Percentiles rank a stretch among this genome's conserved stretches.
These are phyloP conservation scores for Stygiomarasmius scandens DNA, from an alignment of 1,284 basidiomycete species.

Conservation along the genomic window DNA sequence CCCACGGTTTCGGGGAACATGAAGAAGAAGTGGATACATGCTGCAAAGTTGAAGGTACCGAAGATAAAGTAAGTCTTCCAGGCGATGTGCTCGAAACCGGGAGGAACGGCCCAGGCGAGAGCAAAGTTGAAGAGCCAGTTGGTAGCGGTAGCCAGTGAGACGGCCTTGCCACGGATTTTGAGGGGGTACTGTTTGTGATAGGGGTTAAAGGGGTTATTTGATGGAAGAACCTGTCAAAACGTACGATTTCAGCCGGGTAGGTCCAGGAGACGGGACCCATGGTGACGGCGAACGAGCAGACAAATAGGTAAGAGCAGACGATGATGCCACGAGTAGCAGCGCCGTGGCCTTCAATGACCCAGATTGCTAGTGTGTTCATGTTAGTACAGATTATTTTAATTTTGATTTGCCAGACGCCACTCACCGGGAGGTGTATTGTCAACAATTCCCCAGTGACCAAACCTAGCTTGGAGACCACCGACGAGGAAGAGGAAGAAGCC, in stretches of 20 bases:
- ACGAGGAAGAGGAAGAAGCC: conserved; percentile 78
- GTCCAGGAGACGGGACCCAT: conserved; percentile 78
- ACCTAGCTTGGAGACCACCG: conserved; percentile 71
- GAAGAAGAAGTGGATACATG: conserved; percentile 70
- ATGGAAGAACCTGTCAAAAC: conserved; percentile 25
- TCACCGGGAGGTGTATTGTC: conserved; percentile 40
- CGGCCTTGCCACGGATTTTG: conserved; percentile 74
- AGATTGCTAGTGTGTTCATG: conserved; percentile 37
- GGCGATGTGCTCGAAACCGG: conserved; percentile 52
- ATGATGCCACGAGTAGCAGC: conserved; percentile 69
- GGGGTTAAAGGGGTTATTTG: background rate
- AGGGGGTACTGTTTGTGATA: conserved; percentile 53
- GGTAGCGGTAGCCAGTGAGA: conserved; percentile 58
- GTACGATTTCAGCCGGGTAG: conserved; percentile 62
- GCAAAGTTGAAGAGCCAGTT: conserved; percentile 80
- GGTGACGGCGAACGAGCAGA: conserved; percentile 75
- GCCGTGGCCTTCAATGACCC: conserved; percentile 63
- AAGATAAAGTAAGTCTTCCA: conserved; percentile 78
- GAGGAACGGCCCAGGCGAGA: conserved; percentile 67
- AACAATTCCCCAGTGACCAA: conserved; percentile 61
- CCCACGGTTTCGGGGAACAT: conserved; percentile 78
- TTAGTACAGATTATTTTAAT: conserved; percentile 1
- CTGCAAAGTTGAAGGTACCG: conserved; percentile 74
- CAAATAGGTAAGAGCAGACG: conserved; percentile 76
- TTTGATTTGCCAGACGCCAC: too few species aligned